Conservation (phyloP, 495 filamentous ascomycete species). For the Aspergillus heteromorphus region DNA sequence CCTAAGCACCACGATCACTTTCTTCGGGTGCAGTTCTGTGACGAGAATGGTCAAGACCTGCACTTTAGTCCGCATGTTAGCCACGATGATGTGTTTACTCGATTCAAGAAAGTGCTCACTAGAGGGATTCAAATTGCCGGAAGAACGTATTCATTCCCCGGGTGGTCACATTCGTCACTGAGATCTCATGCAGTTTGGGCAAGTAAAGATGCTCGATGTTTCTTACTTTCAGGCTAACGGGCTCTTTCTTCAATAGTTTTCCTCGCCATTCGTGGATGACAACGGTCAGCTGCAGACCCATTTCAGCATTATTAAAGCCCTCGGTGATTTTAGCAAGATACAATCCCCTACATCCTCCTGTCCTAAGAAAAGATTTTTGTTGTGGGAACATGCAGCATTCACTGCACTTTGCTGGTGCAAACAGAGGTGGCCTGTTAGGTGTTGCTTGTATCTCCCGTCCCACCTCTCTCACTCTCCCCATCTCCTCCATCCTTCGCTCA, state of each 20-base stretch:
- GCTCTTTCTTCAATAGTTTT: slow-evolving; percentile 38
- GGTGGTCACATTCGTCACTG: slow-evolving; percentile 78
- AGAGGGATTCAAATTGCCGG: slow-evolving; percentile 58
- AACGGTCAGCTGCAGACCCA: slow-evolving; percentile 32
- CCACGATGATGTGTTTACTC: slow-evolving; percentile 42
- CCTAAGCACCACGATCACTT: slow-evolving; percentile 58
- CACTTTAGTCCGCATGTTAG: slow-evolving; percentile 50
- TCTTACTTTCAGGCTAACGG: neutral
- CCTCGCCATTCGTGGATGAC: slow-evolving; percentile 57
- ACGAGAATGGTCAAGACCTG: slow-evolving; percentile 65
- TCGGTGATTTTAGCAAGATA: slow-evolving; percentile 64
- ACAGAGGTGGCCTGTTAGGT: no score
- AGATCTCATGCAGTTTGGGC: slow-evolving; percentile 58
- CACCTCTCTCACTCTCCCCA: no score
- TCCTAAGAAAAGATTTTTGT: no score
- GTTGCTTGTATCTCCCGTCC: no score
- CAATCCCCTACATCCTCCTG: slow-evolving; percentile 63
- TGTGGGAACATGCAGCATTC: no score
- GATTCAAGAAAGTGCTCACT: slow-evolving; percentile 55
- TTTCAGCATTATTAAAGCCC: slow-evolving; percentile 49
- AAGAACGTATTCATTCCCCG: slow-evolving; percentile 60
- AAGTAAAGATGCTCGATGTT: neutral
- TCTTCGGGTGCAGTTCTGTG: slow-evolving; percentile 63
- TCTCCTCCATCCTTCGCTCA: no score
- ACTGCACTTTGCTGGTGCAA: slow-evolving; percentile 68